These are phyloP conservation scores for Neurospora sublineolata DNA, from an alignment of 495 filamentous ascomycete species.

Conservation along the genomic window DNA sequence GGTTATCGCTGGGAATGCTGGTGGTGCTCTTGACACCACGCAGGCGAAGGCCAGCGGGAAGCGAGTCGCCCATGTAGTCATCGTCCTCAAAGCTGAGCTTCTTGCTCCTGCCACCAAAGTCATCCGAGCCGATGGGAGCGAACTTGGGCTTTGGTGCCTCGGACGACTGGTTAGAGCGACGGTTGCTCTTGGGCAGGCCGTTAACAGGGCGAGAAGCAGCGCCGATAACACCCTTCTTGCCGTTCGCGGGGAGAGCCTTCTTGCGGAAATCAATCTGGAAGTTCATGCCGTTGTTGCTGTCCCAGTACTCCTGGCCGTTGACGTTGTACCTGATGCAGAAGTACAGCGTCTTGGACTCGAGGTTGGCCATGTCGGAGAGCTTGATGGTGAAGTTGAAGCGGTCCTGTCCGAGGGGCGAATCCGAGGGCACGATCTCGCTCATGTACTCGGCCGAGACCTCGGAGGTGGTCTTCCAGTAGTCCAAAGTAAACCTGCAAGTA, in stretches of 20 bases:
- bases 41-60: conserved; percentile 32
- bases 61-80: conserved; percentile 40
- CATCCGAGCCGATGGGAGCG: conserved; percentile 53
- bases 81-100: conserved; percentile 43
- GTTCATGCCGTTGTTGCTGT: conserved; percentile 78
- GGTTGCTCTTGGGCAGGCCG: conserved; percentile 67
- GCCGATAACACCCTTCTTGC: conserved; percentile 39
- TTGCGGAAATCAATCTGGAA: conserved; percentile 89
- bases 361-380: conserved; percentile 76
- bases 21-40: conserved; percentile 39
- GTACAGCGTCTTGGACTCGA: conserved; percentile 81
- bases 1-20: conserved; percentile 37
- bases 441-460: conserved; percentile 84
- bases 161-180: conserved; percentile 35
- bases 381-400: conserved; percentile 91
- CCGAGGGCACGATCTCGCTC: conserved; percentile 60
- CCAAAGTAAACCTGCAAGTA: conserved; percentile 83
- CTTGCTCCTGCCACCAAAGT: conserved; percentile 51
- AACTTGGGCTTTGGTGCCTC: conserved; percentile 42
- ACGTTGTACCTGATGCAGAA: conserved; percentile 87
- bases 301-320: conserved; percentile 82
- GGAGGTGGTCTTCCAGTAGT: conserved; percentile 96
- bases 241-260: conserved; percentile 49
- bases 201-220: conserved; percentile 42
- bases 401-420: conserved; percentile 59